Evolutionary conservation across 176 grass and related monocot species (phyloP), one percentile per base, ranked within the genome.

Genomic region (Neostapfia colusana): DNA sequence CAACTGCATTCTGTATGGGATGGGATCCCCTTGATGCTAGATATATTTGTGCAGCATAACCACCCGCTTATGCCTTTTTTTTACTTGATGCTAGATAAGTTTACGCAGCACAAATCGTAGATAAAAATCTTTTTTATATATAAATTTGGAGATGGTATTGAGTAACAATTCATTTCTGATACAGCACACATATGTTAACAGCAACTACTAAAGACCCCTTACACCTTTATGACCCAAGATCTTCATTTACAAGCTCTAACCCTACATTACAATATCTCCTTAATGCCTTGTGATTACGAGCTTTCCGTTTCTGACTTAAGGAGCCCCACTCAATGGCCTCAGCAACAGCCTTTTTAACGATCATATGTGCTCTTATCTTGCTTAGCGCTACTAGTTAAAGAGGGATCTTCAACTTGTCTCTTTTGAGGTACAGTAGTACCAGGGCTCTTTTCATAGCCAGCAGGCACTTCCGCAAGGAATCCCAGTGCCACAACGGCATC

Each of bases 401-500:
- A 58, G 11, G 51, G 3, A 74, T 57, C 46, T 87, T 74, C 79
- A 37, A 20, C 46, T 39, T 78, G 68, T 82, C 65, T 63, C 63
- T 45, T 70, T 39, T 45, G 69, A 65, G 26, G 34, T 39, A 18
- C 15, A 75, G 5, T 71, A 75, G 5, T 71, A 12, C 16, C 23
- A 40, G 80, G 34, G 53, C 48, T 89, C 6, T 43, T 44, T 55
- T 76, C 58, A 74, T 84, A 73, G 38, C 38, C 76, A 56, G 61
- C 28, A 16, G 73, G 60, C 42, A 81, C 76, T 69, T 59, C 60
- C 23, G 87, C 72, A 4, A 99, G 91, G 76, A 88, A 81, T 48
- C 82, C 87, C 42, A 99, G 31, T 65, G 91, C 73, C n/a, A 81
- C 85, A 44, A 88, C 82, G 23, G 93, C 87, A 48, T 99, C 95